A percentile compares a stretch with the other conserved stretches of the same genome.
Evolutionary conservation across 208 protist species (phyloP).

Genomic region (Polymyxa betae): DNA sequence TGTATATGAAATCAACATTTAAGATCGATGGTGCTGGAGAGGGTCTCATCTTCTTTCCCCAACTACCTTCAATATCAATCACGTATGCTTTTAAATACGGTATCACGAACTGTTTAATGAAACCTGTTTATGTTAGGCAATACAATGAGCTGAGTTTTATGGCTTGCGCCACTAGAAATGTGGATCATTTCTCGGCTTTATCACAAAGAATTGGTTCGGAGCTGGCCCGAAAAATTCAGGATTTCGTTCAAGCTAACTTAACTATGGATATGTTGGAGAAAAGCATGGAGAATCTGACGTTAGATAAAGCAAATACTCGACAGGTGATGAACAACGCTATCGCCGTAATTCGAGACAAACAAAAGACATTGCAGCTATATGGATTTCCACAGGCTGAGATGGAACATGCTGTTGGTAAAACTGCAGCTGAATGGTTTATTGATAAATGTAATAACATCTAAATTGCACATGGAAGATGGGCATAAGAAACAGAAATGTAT

Average conservation of each 20-base stretch:
- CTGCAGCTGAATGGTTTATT: slow-evolving; percentile 16
- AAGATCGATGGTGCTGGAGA: neutral
- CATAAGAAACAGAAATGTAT: neutral
- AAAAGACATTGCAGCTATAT: neutral
- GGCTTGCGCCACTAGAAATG: neutral
- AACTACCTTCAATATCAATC: neutral
- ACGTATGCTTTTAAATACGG: neutral
- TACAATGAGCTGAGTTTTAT: neutral
- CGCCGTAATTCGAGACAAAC: neutral
- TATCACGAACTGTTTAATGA: neutral
- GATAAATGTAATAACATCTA: neutral
- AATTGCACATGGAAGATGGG: neutral
- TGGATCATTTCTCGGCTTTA: neutral
- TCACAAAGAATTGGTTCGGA: neutral
- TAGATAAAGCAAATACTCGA: neutral
- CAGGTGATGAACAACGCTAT: neutral
- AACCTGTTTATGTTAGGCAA: neutral
- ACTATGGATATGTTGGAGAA: neutral
- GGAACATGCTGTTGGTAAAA: neutral
- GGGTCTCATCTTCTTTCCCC: slow-evolving; percentile 9
- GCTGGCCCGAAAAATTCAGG: neutral
- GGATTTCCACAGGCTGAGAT: neutral
- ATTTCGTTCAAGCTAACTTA: slow-evolving; percentile 16
- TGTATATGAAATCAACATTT: neutral
- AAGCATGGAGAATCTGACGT: neutral